Evolutionary conservation across 2,329 filamentous ascomycete species (phyloP).

Genomic region (Chaetomium sp.): DNA sequence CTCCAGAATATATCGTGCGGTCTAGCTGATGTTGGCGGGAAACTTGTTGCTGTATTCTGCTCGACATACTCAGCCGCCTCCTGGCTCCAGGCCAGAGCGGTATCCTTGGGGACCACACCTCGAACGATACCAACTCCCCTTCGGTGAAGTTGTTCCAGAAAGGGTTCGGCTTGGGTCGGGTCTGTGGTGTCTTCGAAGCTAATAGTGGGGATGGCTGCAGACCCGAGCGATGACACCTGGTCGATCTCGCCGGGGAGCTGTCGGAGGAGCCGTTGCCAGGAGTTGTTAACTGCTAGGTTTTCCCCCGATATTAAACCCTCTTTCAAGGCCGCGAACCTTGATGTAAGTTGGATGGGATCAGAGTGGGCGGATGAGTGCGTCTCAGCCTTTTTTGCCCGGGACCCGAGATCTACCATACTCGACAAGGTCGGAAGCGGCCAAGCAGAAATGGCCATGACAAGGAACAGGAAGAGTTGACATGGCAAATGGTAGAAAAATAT

Average conservation of each 20-base stretch:
- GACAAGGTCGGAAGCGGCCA: conserved; percentile 13
- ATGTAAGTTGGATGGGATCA: conserved; percentile 34
- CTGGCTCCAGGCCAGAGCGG: conserved; percentile 41
- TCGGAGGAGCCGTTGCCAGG: conserved; percentile 37
- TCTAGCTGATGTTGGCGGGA: conserved; percentile 27
- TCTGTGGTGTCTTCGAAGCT: conserved; percentile 35
- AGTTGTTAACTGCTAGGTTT: conserved; percentile 32
- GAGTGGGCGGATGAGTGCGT: conserved; percentile 29
- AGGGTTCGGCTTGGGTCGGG: conserved; percentile 21
- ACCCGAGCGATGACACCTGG: conserved; percentile 29
- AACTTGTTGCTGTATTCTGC: conserved; percentile 36
- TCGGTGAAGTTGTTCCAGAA: conserved; percentile 19
- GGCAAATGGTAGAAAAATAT: conserved; percentile 1
- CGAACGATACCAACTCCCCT: conserved; percentile 23
- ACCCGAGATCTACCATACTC: conserved; percentile 19
- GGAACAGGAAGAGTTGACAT: conserved; percentile 3
- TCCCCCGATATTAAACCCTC: conserved; percentile 33
- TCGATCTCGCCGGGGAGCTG: conserved; percentile 33
- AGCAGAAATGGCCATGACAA: conserved; percentile 19
- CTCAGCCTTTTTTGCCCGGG: conserved; percentile 11
- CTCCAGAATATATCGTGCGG: conserved; percentile 37
- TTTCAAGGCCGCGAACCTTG: conserved; percentile 39
- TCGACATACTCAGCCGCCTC: conserved; percentile 44
- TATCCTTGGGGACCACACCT: conserved; percentile 19
- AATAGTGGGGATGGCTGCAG: conserved; percentile 36